These are phyloP conservation scores for Calocera viscosa DNA, from an alignment of 768 basidiomycete genomes.

Conservation along the genomic window DNA sequence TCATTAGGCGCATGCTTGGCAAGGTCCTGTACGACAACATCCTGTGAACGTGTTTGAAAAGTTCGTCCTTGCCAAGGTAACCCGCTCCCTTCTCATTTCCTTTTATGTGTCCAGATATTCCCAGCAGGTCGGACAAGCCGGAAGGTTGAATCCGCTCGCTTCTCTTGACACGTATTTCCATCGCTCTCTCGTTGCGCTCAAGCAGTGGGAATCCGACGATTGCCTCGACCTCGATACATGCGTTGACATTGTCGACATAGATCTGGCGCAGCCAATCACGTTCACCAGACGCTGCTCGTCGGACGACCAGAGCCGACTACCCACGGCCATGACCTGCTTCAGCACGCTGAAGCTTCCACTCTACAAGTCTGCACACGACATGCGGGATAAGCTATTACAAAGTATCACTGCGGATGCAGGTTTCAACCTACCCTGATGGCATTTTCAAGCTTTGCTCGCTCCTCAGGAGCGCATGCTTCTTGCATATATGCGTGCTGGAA, in stretches of 20 bases:
- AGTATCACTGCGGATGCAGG: slow-evolving; percentile 81
- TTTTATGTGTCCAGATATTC: too few species aligned
- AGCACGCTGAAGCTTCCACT: slow-evolving; percentile 82
- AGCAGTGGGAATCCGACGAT: slow-evolving; percentile 50
- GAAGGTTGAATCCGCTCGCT: slow-evolving; percentile 80
- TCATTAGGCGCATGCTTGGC: slow-evolving; percentile 85
- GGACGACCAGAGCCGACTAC: slow-evolving; percentile 53
- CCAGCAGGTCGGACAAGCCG: slow-evolving; percentile 90
- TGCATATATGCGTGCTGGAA: too few species aligned
- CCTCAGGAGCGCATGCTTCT: too few species aligned
- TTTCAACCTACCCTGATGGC: slow-evolving; percentile 76
- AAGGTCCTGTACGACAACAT: slow-evolving; percentile 97
- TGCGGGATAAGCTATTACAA: slow-evolving; percentile 67
- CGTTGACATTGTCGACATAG: slow-evolving; percentile 22
- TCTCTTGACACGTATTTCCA: slow-evolving; percentile 89
- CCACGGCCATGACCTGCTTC: slow-evolving; percentile 76
- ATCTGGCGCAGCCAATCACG: slow-evolving; percentile 66
- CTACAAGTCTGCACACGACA: slow-evolving; percentile 47
- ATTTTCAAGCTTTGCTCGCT: too few species aligned
- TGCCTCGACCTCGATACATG: not conserved
- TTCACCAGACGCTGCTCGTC: slow-evolving; percentile 81
- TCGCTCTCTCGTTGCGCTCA: slow-evolving; percentile 80
- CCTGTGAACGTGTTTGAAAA: slow-evolving; percentile 89
- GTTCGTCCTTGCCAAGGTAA: slow-evolving; percentile 91
- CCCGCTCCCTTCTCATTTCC: too few species aligned